phyloP scores from a whole-genome alignment of 805 yeast genomes.

The Candida silvicultrix region DNA sequence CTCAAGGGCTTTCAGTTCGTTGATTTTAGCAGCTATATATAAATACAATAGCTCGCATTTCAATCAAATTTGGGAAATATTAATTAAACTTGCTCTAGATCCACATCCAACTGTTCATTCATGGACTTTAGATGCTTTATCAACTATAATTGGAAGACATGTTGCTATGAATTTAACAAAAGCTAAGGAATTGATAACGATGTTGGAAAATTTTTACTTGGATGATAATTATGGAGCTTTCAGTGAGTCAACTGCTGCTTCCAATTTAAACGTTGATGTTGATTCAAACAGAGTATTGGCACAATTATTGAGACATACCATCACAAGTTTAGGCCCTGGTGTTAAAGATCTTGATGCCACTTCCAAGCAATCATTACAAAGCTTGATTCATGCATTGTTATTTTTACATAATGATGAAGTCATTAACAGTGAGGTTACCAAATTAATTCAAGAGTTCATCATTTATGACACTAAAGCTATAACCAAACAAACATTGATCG shows the following conservation, averaged over 20 bases:
- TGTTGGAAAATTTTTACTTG: constrained; percentile 32
- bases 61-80: constrained; percentile 45
- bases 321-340: constrained; percentile 56
- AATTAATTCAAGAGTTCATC: constrained; percentile 37
- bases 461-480: constrained; percentile 38
- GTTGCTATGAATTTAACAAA: constrained; percentile 36
- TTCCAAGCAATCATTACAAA: constrained; percentile 27
- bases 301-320: constrained; percentile 36
- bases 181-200: constrained; percentile 36
- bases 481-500: constrained; percentile 22
- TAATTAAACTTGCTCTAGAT: constrained; percentile 58
- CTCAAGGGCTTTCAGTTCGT: constrained; percentile 51
- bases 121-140: constrained; percentile 59
- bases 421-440: constrained; percentile 30
- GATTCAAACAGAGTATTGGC: constrained; percentile 40
- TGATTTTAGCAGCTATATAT: constrained; percentile 42
- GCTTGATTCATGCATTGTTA: constrained; percentile 28
- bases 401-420: constrained; percentile 27
- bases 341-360: constrained; percentile 26
- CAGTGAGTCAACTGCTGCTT: constrained; percentile 35
- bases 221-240: constrained; percentile 46
- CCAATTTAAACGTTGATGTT: constrained; percentile 41
- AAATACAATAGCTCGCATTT: constrained; percentile 35
- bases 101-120: constrained; percentile 83
- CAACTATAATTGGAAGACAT: constrained; percentile 50